phyloP scores from a whole-genome alignment of 257 asterid genomes.

The Scutellaria minor region DNA sequence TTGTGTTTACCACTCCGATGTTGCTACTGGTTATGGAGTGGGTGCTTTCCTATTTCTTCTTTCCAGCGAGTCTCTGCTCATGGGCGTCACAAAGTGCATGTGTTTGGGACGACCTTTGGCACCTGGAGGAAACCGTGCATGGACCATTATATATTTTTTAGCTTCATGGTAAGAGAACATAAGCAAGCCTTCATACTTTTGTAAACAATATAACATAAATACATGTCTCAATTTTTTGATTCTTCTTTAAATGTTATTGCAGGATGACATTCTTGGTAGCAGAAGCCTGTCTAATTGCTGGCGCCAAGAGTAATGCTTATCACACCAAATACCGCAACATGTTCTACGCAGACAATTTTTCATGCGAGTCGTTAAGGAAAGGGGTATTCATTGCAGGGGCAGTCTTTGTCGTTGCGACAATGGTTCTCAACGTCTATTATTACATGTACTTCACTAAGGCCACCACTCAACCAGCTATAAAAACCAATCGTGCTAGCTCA shows the following conservation, averaged over 20 bases:
- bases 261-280: constrained; percentile 83
- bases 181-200: background rate
- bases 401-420: constrained; percentile 75
- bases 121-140: constrained; percentile 89
- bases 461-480: constrained; percentile 61
- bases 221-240: background rate
- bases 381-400: constrained; percentile 96
- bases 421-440: constrained; percentile 76
- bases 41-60: constrained; percentile 93
- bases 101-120: constrained; percentile 84
- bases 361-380: constrained; percentile 79
- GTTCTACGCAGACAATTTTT: constrained; percentile 63
- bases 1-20: constrained; percentile 85
- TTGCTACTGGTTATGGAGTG: constrained; percentile 92
- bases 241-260: background rate
- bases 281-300: constrained; percentile 78
- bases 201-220: background rate
- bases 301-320: constrained; percentile 75
- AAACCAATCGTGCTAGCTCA: constrained; percentile 52
- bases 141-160: constrained; percentile 84
- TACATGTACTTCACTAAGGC: constrained; percentile 84
- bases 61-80: constrained; percentile 83
- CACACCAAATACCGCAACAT: constrained; percentile 78
- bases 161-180: constrained; percentile 64
- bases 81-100: constrained; percentile 96